phyloP scores from a whole-genome alignment of 169 alveolate genomes.

The Plasmodium billcollinsi region DNA sequence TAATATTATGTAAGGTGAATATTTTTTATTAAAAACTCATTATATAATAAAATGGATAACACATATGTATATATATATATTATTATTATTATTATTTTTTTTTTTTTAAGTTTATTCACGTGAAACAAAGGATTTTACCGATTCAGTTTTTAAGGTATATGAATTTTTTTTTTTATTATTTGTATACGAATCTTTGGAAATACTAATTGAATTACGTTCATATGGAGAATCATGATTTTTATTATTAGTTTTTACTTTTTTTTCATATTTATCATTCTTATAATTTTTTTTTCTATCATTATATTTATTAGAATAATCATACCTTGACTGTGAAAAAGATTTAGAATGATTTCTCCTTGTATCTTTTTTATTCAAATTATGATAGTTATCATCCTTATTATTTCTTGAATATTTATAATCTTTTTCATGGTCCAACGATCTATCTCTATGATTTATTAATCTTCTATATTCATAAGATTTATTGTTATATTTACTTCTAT shows the following conservation, averaged over 20 bases:
- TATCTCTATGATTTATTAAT: background rate
- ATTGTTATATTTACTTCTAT: conserved; percentile 16
- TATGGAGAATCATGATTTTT: conserved; percentile 33
- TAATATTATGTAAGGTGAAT: too few relatives aligned
- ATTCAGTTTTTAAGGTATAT: conserved; percentile 11
- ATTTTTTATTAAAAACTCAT: too few relatives aligned
- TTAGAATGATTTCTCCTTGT: conserved; percentile 23
- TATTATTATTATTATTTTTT: too few relatives aligned
- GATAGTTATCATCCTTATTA: conserved; percentile 28
- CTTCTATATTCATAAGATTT: background rate
- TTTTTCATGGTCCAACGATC: background rate
- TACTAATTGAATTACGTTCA: conserved; percentile 6
- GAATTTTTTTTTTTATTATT: conserved; percentile 29
- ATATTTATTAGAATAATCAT: conserved; percentile 36
- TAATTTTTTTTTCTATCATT: conserved; percentile 22
- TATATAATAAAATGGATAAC: too few relatives aligned
- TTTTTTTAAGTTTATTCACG: too few relatives aligned
- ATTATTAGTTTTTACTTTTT: conserved; percentile 29
- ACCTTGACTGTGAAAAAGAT: conserved; percentile 24
- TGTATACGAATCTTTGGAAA: conserved; percentile 20
- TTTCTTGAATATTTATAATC: background rate
- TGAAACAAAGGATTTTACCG: conserved; percentile 18
- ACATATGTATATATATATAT: too few relatives aligned
- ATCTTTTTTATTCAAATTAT: conserved; percentile 10
- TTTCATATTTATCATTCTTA: conserved; percentile 54